A percentile compares a stretch with the other conserved stretches of the same genome.
phyloP scores from a whole-genome alignment of 768 basidiomycete species.

The Boletus reticuloceps region DNA sequence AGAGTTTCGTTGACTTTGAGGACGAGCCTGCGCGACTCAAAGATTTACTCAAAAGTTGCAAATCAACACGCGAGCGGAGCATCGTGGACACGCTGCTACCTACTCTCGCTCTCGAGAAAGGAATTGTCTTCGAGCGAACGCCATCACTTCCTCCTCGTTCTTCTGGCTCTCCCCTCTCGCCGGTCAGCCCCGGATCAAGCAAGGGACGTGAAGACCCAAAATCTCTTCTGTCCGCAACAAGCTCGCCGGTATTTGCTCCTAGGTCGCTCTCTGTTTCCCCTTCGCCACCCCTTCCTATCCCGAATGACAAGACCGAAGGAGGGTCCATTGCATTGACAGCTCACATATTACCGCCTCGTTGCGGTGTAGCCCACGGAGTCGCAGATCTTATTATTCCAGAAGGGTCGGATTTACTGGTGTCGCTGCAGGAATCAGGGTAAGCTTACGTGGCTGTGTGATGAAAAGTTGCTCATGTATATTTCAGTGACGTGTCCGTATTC shows the following conservation, averaged over 20 bases:
- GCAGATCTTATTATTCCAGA: slow-evolving; percentile 47
- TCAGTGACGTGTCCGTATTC: slow-evolving; percentile 54
- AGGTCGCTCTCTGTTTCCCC: slow-evolving; percentile 38
- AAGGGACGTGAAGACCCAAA: slow-evolving; percentile 34
- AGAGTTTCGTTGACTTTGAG: slow-evolving; percentile 78
- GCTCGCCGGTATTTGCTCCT: slow-evolving; percentile 42
- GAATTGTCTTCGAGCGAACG: slow-evolving; percentile 21
- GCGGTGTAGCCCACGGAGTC: slow-evolving; percentile 40
- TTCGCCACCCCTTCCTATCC: slow-evolving; percentile 19
- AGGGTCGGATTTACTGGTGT: slow-evolving; percentile 43
- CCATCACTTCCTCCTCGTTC: slow-evolving; percentile 9
- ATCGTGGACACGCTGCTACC: slow-evolving; percentile 33
- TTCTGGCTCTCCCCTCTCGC: slow-evolving; percentile 1
- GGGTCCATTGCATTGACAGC: slow-evolving; percentile 20
- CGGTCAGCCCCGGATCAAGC: slow-evolving; percentile 13
- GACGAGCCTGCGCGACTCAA: slow-evolving; percentile 77
- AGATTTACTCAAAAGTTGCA: slow-evolving; percentile 61
- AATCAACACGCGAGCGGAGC: slow-evolving; percentile 23
- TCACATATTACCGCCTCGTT: slow-evolving; percentile 46
- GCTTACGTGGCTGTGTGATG: slow-evolving; percentile 10
- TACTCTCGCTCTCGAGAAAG: slow-evolving; percentile 32
- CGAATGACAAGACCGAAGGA: slow-evolving; percentile 16
- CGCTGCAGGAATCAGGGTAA: slow-evolving; percentile 67
- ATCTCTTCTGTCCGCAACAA: slow-evolving; percentile 46
- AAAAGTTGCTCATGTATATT: slow-evolving; percentile 3